Evolutionary conservation across 1,139 yeast genomes (phyloP).

Genomic region (Saccharomycopsis hybrid): DNA sequence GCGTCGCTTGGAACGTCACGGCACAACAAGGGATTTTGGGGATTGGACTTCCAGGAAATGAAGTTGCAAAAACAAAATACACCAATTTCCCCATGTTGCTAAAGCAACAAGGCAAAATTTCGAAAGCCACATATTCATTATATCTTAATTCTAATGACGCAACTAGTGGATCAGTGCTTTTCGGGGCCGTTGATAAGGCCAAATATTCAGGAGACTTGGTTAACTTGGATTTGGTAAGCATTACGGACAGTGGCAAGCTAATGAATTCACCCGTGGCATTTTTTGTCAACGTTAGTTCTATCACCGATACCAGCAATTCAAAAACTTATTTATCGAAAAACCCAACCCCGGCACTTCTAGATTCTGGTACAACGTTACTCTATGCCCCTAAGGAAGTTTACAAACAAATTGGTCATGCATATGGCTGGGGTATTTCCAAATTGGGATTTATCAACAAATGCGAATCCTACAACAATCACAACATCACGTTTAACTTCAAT

Average conservation of each 20-base stretch:
- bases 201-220: constrained; percentile 35
- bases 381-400: constrained; percentile 41
- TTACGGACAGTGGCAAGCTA: constrained; percentile 6
- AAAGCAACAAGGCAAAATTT: constrained; percentile 36
- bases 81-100: constrained; percentile 50
- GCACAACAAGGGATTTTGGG: constrained; percentile 45
- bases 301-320: neutral
- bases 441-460: constrained; percentile 22
- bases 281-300: constrained; percentile 10
- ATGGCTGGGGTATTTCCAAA: constrained; percentile 12
- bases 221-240: constrained; percentile 24
- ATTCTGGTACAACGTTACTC: constrained; percentile 63
- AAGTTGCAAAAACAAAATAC: constrained; percentile 33
- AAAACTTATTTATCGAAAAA: constrained; percentile 29
- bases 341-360: constrained; percentile 46
- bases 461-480: constrained; percentile 22
- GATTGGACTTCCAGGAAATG: constrained; percentile 43
- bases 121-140: constrained; percentile 35
- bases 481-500: constrained; percentile 38
- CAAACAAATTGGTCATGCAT: constrained; percentile 31
- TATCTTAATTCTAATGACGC: constrained; percentile 24
- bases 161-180: constrained; percentile 34
- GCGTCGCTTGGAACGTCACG: constrained; percentile 39
- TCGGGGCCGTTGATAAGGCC: constrained; percentile 46
- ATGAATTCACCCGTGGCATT: constrained; percentile 13